A percentile compares a stretch with the other conserved stretches of the same genome.
Evolutionary conservation across 202 grass and related monocot species (phyloP).

Genomic region (Elaeis oleifera): DNA sequence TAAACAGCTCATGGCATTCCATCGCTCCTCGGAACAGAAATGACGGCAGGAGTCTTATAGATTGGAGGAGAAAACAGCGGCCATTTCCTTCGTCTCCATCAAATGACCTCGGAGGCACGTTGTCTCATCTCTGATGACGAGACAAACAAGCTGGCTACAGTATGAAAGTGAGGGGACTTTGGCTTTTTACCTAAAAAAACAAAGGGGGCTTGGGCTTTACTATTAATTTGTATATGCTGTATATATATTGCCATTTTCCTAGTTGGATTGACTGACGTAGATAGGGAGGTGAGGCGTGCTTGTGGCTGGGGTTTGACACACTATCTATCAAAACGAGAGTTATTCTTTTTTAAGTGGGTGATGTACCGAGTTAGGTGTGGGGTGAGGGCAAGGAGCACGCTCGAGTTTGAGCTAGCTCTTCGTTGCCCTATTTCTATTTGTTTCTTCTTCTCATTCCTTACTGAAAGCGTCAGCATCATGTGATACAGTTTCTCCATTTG

Average conservation of each 20-base stretch:
- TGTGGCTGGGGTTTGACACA: background rate
- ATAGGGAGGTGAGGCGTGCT: background rate
- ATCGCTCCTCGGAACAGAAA: background rate
- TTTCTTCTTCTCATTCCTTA: no score
- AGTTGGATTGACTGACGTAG: background rate
- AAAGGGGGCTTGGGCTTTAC: background rate
- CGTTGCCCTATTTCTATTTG: no score
- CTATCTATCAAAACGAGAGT: background rate
- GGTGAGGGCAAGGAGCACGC: no score
- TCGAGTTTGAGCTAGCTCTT: no score
- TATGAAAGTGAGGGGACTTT: background rate
- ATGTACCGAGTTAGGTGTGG: no score
- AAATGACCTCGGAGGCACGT: no score
- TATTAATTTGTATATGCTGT: background rate
- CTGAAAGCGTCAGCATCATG: no score
- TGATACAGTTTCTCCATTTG: no score
- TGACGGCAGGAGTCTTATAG: background rate
- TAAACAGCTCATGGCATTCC: background rate
- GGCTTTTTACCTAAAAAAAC: background rate
- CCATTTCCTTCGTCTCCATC: no score
- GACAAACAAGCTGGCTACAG: background rate
- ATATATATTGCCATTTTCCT: conserved; percentile 4
- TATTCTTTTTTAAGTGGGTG: no score
- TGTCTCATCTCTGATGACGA: no score
- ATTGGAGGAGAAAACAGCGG: no score